Percentiles rank a stretch among this genome's conserved stretches.
Conservation (phyloP, 805 yeast species). For the Candida ulmi region DNA sequence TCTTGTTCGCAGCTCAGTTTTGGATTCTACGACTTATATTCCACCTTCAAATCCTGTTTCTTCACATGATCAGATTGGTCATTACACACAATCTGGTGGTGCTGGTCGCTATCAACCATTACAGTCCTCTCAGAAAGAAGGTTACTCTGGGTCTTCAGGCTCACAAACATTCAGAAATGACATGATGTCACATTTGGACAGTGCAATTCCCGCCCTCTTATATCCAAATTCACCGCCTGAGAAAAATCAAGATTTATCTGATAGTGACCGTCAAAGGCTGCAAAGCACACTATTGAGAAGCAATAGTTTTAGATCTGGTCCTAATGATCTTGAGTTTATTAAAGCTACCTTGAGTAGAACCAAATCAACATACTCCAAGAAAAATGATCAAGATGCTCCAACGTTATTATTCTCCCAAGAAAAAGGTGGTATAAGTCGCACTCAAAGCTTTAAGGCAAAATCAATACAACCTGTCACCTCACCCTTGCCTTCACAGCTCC, state of each 20-base stretch:
- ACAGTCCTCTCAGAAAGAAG: no score
- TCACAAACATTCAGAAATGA: neutral
- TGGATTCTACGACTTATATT: neutral
- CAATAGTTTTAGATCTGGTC: slow-evolving; percentile 2
- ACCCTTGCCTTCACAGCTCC: no score
- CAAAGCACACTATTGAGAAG: slow-evolving; percentile 5
- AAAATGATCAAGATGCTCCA: neutral
- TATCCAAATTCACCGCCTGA: neutral
- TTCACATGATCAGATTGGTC: neutral
- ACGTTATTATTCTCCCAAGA: slow-evolving; percentile 9
- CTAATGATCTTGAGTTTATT: slow-evolving; percentile 5
- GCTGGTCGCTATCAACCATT: no score
- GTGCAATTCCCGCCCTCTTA: neutral
- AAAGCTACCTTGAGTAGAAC: slow-evolving; percentile 9
- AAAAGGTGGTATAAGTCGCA: neutral
- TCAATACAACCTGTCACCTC: no score
- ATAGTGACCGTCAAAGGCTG: no score
- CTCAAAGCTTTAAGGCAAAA: no score
- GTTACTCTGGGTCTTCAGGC: no score
- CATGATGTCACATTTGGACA: neutral
- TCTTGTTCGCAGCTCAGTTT: neutral
- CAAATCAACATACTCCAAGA: slow-evolving; percentile 8
- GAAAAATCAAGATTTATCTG: no score
- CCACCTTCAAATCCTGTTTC: neutral
- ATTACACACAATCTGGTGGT: no score